Percentiles rank a stretch among this genome's conserved stretches.
Conservation (phyloP, 805 yeast genomes). For the Kuraishia floccosa region DNA sequence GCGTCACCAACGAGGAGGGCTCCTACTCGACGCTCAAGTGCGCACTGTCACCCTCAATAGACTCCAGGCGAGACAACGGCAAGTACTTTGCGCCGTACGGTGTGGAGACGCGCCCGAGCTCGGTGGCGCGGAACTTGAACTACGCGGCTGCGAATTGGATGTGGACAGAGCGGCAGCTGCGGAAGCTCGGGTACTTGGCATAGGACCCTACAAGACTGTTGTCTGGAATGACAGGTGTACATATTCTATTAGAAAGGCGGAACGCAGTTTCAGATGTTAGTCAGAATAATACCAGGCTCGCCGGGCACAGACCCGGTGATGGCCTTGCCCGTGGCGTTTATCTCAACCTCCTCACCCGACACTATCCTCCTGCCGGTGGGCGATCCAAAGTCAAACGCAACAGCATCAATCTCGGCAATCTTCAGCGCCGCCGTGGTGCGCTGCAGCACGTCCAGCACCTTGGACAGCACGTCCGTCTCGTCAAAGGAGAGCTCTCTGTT, state of each 20-base stretch:
- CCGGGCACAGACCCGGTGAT: slow-evolving; percentile 88
- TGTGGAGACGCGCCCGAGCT: slow-evolving; percentile 40
- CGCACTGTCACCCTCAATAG: slow-evolving; percentile 40
- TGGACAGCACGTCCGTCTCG: slow-evolving; percentile 58
- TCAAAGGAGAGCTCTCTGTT: slow-evolving; percentile 79
- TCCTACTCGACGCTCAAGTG: slow-evolving; percentile 53
- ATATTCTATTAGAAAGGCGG: slow-evolving; percentile 3
- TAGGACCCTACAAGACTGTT: too few species aligned
- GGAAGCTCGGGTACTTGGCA: slow-evolving; percentile 33
- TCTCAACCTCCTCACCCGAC: slow-evolving; percentile 59
- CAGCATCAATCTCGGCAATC: slow-evolving; percentile 45
- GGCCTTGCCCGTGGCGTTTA: slow-evolving; percentile 54
- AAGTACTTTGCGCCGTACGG: slow-evolving; percentile 59
- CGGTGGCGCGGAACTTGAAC: slow-evolving; percentile 43
- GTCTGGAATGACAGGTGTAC: not conserved
- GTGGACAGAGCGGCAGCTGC: slow-evolving; percentile 59
- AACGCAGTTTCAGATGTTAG: slow-evolving; percentile 56
- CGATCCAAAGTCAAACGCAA: slow-evolving; percentile 55
- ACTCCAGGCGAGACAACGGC: slow-evolving; percentile 51
- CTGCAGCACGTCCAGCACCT: slow-evolving; percentile 42
- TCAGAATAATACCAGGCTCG: slow-evolving; percentile 74
- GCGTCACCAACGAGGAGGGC: slow-evolving; percentile 66
- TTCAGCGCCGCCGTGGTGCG: slow-evolving; percentile 52
- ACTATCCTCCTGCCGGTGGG: slow-evolving; percentile 50
- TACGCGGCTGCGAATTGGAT: slow-evolving; percentile 66